Base-by-base conservation (phyloP, 345 rosid species). In the Murraya paniculata region DNA sequence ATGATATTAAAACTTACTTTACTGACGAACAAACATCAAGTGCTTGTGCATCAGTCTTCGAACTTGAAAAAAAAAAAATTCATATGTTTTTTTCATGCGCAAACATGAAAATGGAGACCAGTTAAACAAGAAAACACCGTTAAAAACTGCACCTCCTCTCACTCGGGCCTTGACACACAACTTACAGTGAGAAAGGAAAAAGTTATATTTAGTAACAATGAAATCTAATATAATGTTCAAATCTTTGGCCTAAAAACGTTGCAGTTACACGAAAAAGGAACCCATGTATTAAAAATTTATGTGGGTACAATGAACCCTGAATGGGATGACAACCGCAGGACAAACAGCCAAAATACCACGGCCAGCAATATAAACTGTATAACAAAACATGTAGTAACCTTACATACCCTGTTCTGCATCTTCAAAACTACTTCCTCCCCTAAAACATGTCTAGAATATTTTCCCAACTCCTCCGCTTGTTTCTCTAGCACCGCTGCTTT, bases 351-450 rank as follows among this genome's bases (percentile, higher is more conserved):
- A 70, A 87, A 79, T 68, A 88, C 90, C 71, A 86, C 80, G 60
- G 83, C 64, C 69, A 94, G 81, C 73, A 92, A 86, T 30, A 89
- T 71, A 80, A 94, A 56, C 89, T 90, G 95, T 48, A 88, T 77
- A 38, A 87, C 68, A 78, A 91, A 84, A 78, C 89, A 90, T 11
- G 78, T 77, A 41, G 89, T 80, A 55, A 81, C 83, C 85, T 87
- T 90, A 45, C 79, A 77, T 7, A 79, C 88, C 73, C 87, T 79
- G 78, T 75, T 86, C 89, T 85, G 93, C 72, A 87, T 81, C 77
- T 79, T 84, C 86, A 85, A 73, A 62, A 79, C 87, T 79, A 88
- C 91, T 84, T 89, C 89, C 0, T 80, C 80, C 60, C 67, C 88
- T 69, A 85, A 71, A 30, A 88, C 71, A 60, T 84, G 92, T 41